These are phyloP conservation scores for Apocynum venetum DNA, from an alignment of 257 asterid genomes.

Conservation along the genomic window DNA sequence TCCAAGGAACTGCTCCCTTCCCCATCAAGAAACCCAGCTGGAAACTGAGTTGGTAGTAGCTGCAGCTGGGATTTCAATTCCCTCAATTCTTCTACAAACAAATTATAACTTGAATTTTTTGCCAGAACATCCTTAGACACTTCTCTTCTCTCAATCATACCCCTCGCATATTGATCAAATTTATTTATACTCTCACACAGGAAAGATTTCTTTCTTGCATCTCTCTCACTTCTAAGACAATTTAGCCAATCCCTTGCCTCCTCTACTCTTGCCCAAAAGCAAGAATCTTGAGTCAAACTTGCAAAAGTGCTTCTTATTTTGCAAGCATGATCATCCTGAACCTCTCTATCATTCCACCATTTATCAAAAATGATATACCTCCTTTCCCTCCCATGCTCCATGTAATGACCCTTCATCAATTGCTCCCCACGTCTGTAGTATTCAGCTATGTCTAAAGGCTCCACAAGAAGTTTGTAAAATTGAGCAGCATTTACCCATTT, in stretches of 20 bases:
- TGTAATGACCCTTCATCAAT: constrained; percentile 63
- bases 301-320: constrained; percentile 66
- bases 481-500: constrained; percentile 75
- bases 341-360: constrained; percentile 72
- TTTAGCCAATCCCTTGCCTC: constrained; percentile 59
- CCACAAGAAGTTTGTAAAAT: constrained; percentile 69
- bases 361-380: constrained; percentile 70
- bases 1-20: constrained; percentile 27
- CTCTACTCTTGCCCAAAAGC: constrained; percentile 89
- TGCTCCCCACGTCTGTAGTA: constrained; percentile 64
- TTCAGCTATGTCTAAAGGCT: constrained; percentile 88
- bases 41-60: constrained; percentile 37
- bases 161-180: constrained; percentile 59
- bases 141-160: constrained; percentile 64
- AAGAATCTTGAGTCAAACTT: constrained; percentile 71
- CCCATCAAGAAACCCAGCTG: constrained; percentile 32
- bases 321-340: constrained; percentile 33
- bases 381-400: constrained; percentile 64
- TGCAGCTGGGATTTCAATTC: constrained; percentile 45
- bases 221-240: constrained; percentile 39
- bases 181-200: constrained; percentile 40
- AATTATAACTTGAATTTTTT: constrained; percentile 65
- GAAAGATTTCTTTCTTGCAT: constrained; percentile 27
- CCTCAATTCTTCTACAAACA: constrained; percentile 60
- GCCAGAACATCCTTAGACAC: constrained; percentile 75